Evolutionary conservation across 768 basidiomycete genomes (phyloP).

Genomic region (Daedaleopsis nitida): DNA sequence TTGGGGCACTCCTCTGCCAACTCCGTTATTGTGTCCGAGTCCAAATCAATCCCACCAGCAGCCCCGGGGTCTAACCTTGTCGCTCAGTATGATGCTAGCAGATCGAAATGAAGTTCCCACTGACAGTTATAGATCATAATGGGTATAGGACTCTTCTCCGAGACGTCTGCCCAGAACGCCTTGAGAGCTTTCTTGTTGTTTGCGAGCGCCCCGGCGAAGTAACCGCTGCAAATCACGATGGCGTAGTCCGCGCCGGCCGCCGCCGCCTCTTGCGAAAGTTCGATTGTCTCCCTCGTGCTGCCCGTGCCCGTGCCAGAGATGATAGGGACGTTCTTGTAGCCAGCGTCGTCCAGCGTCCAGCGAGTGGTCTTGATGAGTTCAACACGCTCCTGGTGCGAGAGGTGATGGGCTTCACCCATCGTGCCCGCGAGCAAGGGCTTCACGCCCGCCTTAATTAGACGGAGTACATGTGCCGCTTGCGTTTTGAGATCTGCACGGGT

Average conservation of each 20-base stretch:
- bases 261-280: conserved; percentile 77
- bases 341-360: conserved; percentile 67
- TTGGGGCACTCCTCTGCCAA: conserved; percentile 77
- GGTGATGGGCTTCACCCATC: conserved; percentile 53
- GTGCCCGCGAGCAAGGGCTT: conserved; percentile 38
- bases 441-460: conserved; percentile 42
- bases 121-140: conserved; percentile 87
- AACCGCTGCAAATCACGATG: conserved; percentile 85
- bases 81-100: conserved; percentile 16
- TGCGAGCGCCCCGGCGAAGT: conserved; percentile 77
- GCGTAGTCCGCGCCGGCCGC: conserved; percentile 83
- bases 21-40: conserved; percentile 83
- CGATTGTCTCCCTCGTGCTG: conserved; percentile 81
- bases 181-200: conserved; percentile 69
- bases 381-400: conserved; percentile 40
- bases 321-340: conserved; percentile 59
- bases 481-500: conserved; percentile 37
- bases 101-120: conserved; percentile 27
- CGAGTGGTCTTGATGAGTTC: conserved; percentile 44
- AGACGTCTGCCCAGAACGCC: conserved; percentile 75
- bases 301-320: conserved; percentile 83
- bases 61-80: conserved; percentile 71
- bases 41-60: conserved; percentile 85
- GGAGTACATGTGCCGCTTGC: conserved; percentile 42
- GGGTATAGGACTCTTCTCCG: conserved; percentile 80